Evolutionary conservation across 2,329 filamentous ascomycete genomes (phyloP).

Genomic region (Fusarium denticulatum): DNA sequence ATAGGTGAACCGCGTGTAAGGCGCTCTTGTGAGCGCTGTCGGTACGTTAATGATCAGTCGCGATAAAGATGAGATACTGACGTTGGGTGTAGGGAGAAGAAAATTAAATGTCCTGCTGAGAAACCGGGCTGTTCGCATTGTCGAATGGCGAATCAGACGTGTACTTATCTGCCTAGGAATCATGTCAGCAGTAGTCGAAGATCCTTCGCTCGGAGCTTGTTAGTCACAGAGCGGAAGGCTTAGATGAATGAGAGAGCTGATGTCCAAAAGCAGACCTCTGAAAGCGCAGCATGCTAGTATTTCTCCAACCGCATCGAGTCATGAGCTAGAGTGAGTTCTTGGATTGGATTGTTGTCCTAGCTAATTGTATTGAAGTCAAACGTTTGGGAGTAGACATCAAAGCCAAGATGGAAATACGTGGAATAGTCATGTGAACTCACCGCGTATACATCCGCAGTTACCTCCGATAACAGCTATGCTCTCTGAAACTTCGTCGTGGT

Average conservation of each 20-base stretch:
- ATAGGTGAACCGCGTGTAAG: constrained; percentile 26
- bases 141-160: constrained; percentile 22
- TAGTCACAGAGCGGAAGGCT: fast-evolving
- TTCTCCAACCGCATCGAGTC: not conserved
- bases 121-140: constrained; percentile 39
- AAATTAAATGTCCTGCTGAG: constrained; percentile 41
- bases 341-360: fast-evolving
- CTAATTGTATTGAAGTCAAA: not conserved
- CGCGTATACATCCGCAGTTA: not conserved
- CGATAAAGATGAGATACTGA: fast-evolving
- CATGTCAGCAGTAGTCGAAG: not conserved
- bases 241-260: not conserved
- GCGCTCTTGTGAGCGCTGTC: constrained; percentile 39
- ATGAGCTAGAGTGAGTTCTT: not conserved
- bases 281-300: not conserved
- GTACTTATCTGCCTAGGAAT: constrained; percentile 35
- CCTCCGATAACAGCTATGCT: constrained; percentile 15
- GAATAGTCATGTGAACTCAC: not conserved
- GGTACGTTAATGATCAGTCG: constrained; percentile 5
- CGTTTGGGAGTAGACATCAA: not conserved
- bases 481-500: constrained; percentile 11
- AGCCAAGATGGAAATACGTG: not conserved
- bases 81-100: constrained; percentile 18
- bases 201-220: constrained; percentile 2
- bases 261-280: not conserved